phyloP scores from a whole-genome alignment of 116 monocot genomes.

The Trichopus zeylanicus region DNA sequence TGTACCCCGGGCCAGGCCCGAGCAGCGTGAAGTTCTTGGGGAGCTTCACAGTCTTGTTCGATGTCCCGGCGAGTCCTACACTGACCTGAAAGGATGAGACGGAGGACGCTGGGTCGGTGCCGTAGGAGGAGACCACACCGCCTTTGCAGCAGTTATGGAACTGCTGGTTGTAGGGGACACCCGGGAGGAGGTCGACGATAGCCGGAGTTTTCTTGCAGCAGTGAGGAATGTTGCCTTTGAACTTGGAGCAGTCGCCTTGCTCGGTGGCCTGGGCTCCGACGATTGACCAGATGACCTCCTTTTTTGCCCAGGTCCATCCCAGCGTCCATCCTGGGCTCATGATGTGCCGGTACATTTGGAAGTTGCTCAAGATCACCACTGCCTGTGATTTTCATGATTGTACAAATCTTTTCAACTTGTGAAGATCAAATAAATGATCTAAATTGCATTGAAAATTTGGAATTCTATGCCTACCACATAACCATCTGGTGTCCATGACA shows the following conservation, averaged over 20 bases:
- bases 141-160: conserved; percentile 69
- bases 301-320: conserved; percentile 73
- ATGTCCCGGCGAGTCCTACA: conserved; percentile 49
- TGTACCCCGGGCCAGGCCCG: conserved; percentile 61
- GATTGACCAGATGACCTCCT: conserved; percentile 82
- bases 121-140: conserved; percentile 38
- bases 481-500: conserved; percentile 86
- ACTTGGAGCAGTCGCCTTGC: conserved; percentile 80
- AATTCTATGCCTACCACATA: conserved; percentile 56
- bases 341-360: conserved; percentile 74
- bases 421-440: not conserved
- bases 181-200: conserved; percentile 53
- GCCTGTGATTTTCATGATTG: conserved; percentile 24
- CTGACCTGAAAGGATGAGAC: conserved; percentile 57
- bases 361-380: conserved; percentile 63
- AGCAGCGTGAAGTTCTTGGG: conserved; percentile 57
- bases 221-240: conserved; percentile 50
- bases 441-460: too few species aligned
- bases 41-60: conserved; percentile 56
- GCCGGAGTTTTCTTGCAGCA: conserved; percentile 51
- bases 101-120: conserved; percentile 38
- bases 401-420: not conserved
- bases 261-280: conserved; percentile 65
- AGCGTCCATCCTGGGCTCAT: conserved; percentile 60
- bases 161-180: conserved; percentile 55